Percentiles rank a stretch among this genome's conserved stretches.
Conservation (phyloP, 805 yeast genomes). For the Saturnispora besseyi region DNA sequence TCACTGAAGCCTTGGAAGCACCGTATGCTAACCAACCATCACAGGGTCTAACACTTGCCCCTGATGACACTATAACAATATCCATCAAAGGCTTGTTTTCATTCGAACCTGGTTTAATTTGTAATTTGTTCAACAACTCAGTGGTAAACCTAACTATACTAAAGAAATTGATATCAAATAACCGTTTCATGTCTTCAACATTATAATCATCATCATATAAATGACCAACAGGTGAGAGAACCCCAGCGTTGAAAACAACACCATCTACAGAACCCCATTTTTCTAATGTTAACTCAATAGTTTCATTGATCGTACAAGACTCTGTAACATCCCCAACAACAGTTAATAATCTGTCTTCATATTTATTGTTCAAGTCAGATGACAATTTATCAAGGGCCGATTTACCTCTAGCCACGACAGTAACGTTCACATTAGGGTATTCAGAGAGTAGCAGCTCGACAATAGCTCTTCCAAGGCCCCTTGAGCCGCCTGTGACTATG, state of each 20-base stretch:
- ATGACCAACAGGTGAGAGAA: constrained; percentile 64
- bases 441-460: constrained; percentile 41
- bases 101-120: constrained; percentile 33
- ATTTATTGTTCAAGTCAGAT: constrained; percentile 34
- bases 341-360: constrained; percentile 40
- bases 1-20: constrained; percentile 82
- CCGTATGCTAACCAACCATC: constrained; percentile 92
- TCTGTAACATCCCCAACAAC: constrained; percentile 56
- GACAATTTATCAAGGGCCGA: constrained; percentile 28
- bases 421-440: constrained; percentile 32
- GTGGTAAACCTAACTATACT: constrained; percentile 56
- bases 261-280: constrained; percentile 54
- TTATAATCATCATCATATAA: constrained; percentile 40
- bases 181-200: constrained; percentile 47
- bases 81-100: neutral
- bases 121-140: constrained; percentile 38
- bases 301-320: constrained; percentile 25
- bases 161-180: constrained; percentile 73
- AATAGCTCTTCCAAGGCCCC: constrained; percentile 78
- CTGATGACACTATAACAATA: constrained; percentile 79
- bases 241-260: constrained; percentile 73
- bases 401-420: constrained; percentile 67
- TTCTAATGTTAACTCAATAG: constrained; percentile 37
- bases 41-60: constrained; percentile 61
- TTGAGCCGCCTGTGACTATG: constrained; percentile 55